Conservation (phyloP, 2,329 filamentous ascomycete species). For the Lachnellula hyalina region DNA sequence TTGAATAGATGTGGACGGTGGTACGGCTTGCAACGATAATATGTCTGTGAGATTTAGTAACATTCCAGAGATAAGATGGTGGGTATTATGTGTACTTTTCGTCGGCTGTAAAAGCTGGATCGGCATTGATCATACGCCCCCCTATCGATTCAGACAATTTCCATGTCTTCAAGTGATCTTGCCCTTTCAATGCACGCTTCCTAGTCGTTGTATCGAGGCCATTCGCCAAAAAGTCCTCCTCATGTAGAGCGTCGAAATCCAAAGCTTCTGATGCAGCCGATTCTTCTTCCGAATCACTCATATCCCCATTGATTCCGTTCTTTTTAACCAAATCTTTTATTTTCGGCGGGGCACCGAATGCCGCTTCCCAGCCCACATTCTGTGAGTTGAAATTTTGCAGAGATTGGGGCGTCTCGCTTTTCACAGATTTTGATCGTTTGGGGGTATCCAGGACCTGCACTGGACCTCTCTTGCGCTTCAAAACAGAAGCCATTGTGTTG, state of each 20-base stretch:
- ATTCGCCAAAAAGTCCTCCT: neutral
- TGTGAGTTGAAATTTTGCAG: conserved; percentile 9
- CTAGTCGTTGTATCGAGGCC: neutral
- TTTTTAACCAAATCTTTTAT: conserved; percentile 15
- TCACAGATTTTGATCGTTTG: conserved; percentile 27
- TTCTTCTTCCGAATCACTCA: conserved; percentile 3
- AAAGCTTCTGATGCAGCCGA: conserved; percentile 16
- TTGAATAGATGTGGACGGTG: conserved; percentile 75
- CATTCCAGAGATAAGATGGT: conserved; percentile 9
- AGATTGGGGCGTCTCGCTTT: conserved; percentile 12
- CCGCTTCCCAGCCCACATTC: conserved; percentile 24
- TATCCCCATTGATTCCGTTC: conserved; percentile 19
- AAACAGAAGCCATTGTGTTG: conserved; percentile 31
- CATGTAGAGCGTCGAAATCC: conserved; percentile 20
- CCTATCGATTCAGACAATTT: conserved; percentile 59
- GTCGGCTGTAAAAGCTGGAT: conserved; percentile 56
- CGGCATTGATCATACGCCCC: conserved; percentile 59
- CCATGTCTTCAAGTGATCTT: conserved; percentile 39
- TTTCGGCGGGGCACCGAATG: conserved; percentile 21
- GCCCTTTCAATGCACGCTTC: conserved; percentile 30
- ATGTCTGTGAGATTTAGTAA: conserved; percentile 40
- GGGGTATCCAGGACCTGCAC: conserved; percentile 26
- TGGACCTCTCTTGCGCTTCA: conserved; percentile 34
- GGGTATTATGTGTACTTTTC: conserved; percentile 49
- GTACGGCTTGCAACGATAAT: conserved; percentile 70